These are phyloP conservation scores for Phytopythium delawarense DNA, from an alignment of 352 stramenopile species.

Conservation along the genomic window DNA sequence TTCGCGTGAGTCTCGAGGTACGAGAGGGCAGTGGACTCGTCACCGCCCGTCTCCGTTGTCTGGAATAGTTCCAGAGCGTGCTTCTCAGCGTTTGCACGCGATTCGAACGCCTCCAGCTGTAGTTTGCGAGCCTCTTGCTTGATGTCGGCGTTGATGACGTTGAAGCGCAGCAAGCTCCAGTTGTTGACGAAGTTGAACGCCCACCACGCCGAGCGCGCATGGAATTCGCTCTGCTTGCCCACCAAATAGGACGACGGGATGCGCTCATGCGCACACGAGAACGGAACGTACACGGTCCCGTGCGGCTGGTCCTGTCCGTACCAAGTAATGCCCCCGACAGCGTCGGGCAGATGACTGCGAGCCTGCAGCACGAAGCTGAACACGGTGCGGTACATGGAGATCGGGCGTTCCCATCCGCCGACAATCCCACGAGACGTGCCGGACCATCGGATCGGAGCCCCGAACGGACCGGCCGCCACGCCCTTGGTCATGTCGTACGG, in stretches of 20 bases:
- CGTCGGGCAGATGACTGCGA: conserved; percentile 26
- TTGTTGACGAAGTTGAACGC: conserved; percentile 88
- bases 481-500: conserved; percentile 86
- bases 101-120: conserved; percentile 37
- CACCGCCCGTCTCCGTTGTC: conserved; percentile 8
- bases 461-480: conserved; percentile 87
- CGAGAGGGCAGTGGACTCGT: not conserved
- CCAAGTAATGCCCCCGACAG: conserved; percentile 53
- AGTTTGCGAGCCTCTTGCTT: conserved; percentile 24
- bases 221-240: conserved; percentile 67
- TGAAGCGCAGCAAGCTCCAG: conserved; percentile 75
- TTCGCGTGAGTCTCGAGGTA: conserved; percentile 45
- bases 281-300: conserved; percentile 72
- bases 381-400: conserved; percentile 90
- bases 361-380: conserved; percentile 79
- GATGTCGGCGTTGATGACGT: conserved; percentile 64
- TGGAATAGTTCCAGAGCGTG: conserved; percentile 8
- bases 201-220: conserved; percentile 70
- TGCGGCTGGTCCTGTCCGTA: conserved; percentile 63
- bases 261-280: conserved; percentile 46
- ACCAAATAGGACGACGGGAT: conserved; percentile 55
- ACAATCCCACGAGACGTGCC: conserved; percentile 40
- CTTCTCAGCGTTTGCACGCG: conserved; percentile 3
- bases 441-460: conserved; percentile 80
- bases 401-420: conserved; percentile 85